Conservation (phyloP, 2,329 filamentous ascomycete genomes). For the Colletotrichum higginsianum region DNA sequence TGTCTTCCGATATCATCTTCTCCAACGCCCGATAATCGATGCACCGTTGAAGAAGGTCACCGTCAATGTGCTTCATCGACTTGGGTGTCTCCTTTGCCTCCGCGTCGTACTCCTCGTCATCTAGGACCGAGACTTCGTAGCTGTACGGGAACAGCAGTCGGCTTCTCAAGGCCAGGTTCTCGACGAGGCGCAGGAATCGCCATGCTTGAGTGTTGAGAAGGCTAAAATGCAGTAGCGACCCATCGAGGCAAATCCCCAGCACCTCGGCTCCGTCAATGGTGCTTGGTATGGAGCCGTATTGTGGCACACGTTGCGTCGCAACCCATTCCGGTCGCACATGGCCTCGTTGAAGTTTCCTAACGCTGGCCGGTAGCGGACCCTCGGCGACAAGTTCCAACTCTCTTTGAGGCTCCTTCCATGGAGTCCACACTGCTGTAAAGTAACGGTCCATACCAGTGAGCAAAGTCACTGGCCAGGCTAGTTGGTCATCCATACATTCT, state of each 20-base stretch:
- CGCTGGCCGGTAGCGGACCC: slow-evolving; percentile 68
- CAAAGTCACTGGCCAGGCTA: slow-evolving; percentile 60
- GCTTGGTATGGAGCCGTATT: slow-evolving; percentile 61
- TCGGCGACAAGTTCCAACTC: slow-evolving; percentile 68
- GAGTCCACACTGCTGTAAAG: slow-evolving; percentile 66
- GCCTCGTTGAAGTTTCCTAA: slow-evolving; percentile 70
- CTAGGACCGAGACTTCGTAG: slow-evolving; percentile 47
- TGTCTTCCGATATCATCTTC: slow-evolving; percentile 53
- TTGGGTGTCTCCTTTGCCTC: slow-evolving; percentile 60
- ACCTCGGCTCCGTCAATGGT: slow-evolving; percentile 65
- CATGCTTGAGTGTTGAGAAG: slow-evolving; percentile 75
- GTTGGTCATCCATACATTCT: slow-evolving; percentile 46
- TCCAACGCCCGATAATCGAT: slow-evolving; percentile 63
- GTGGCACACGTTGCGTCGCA: slow-evolving; percentile 50
- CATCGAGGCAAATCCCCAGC: slow-evolving; percentile 78
- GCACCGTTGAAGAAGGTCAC: slow-evolving; percentile 73
- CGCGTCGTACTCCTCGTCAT: slow-evolving; percentile 45
- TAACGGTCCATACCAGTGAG: slow-evolving; percentile 63
- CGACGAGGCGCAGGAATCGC: slow-evolving; percentile 79
- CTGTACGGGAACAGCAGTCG: slow-evolving; percentile 65
- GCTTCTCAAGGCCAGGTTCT: slow-evolving; percentile 74
- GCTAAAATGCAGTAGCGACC: slow-evolving; percentile 78
- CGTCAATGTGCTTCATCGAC: slow-evolving; percentile 75
- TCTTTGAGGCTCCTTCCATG: slow-evolving; percentile 57
- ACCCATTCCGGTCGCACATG: slow-evolving; percentile 69